Evolutionary conservation across 768 basidiomycete genomes (phyloP), one percentile per base, ranked within the genome.

Genomic region (Pisolithus microcarpus): DNA sequence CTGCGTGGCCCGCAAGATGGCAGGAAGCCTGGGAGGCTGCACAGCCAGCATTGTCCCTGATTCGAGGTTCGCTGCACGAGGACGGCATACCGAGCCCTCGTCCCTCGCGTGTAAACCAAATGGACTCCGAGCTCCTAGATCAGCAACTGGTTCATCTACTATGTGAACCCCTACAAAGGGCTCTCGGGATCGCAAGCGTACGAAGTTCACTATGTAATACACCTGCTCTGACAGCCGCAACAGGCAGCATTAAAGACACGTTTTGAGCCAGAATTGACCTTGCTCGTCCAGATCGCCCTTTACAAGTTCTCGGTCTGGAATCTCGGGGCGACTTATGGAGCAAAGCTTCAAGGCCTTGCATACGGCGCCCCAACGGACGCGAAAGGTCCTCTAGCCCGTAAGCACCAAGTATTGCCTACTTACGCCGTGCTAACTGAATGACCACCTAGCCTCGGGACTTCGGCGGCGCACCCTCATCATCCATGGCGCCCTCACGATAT

Each of bases 51-150:
- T 70, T 91, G 7, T 58, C 71, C 21, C 65, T 72, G 10, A 75
- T 85, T 38, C 70, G 74, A 46, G 64, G 69, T 26, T 65, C 70
- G 11, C 57, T 82, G 21, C 59, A 58, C 19, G 53, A 66, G 5
- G 56, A 61, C 8, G 48, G 63, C 15, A 49, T 62, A n/a, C 66
- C 72, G 23, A 49, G 54, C 43, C 63, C 75, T 24, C 76, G 84
- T n/a, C 70, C 84, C 28, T 72, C 81, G 23, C 87, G 93, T 40
- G 91, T 98, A 44, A 87, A 88, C 7, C 90, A 95, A 66, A 80
- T 97, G 48, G 95, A 98, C 65, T 82, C 94, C 3, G 86, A 91
- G 58, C 75, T 94, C 21, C 77, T 97, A 44, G 95, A 98, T 70
- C 80, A 84, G 57, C 92, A 96, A 55, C 79, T 98, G 16, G 80